phyloP scores from a whole-genome alignment of 2,329 filamentous ascomycete genomes.

The Capronia americana region DNA sequence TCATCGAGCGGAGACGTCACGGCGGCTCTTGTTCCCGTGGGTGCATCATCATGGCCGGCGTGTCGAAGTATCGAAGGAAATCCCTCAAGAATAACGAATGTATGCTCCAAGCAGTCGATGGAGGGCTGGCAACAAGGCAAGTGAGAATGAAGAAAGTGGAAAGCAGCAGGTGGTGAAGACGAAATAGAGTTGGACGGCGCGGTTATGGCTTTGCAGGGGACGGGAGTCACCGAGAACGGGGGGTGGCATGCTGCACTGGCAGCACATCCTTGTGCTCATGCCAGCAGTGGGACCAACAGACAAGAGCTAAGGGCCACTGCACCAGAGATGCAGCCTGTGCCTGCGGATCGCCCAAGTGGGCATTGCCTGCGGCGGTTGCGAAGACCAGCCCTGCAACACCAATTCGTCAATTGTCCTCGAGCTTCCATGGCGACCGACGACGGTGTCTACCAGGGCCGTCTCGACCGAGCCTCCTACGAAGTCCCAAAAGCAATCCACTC shows the following conservation, averaged over 20 bases:
- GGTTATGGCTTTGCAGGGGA: conserved; percentile 5
- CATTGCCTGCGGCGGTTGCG: background rate
- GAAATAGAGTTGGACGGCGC: conserved; percentile 30
- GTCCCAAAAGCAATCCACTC: background rate
- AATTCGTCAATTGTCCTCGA: background rate
- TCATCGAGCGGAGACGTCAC: background rate
- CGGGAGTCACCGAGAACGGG: conserved; percentile 18
- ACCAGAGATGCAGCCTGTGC: background rate
- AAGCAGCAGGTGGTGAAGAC: conserved; percentile 18
- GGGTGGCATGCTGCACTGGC: background rate
- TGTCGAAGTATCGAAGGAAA: background rate
- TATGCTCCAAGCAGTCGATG: background rate
- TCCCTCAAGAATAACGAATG: background rate
- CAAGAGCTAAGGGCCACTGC: conserved; percentile 10
- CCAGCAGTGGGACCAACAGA: background rate
- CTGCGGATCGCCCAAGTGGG: background rate
- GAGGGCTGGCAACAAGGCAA: background rate
- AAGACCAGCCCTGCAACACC: background rate
- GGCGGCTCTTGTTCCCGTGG: background rate
- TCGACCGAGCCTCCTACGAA: background rate
- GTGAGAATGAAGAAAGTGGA: background rate
- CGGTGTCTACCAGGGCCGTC: background rate
- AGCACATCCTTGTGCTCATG: background rate
- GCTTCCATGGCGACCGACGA: background rate
- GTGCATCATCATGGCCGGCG: background rate